Base-by-base conservation (phyloP, 768 basidiomycete species). In the Tricholoma saponaceum region DNA sequence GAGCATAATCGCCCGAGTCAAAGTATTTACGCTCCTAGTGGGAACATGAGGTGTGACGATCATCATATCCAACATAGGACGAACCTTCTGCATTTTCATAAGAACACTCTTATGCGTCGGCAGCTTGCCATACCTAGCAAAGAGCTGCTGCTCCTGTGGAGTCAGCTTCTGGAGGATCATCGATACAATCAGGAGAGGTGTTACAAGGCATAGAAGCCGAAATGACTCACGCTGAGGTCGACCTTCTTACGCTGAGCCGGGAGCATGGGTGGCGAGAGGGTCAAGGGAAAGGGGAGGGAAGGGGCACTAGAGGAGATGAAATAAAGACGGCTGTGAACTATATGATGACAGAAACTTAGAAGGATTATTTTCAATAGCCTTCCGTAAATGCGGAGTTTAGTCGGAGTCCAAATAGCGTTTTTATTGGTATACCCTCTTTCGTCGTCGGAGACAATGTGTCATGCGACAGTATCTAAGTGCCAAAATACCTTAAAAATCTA, bases 1-100 rank as follows among this genome's bases (percentile, higher is more conserved):
- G 79, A 28, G 95, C 95, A 68, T 98, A 98, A 72, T 99, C 97
- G 57, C 97, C 97, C 56, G 96, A 98, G 75, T 98, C 97, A 72
- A 99, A 99, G 77, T 94, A 99, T 75, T 98, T 98, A 67, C 97
- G 91, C 69, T 99, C 96, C 95, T 98, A 64, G 35, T 18, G 4
- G 14, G 16, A 53, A 57, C 66, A 52, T 60, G 20, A 60, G 61
- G 57, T 35, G 62, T 51, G 52, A 58, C 44, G 43, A 59, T 37
- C 55, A 35, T 55, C 43, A 60, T 52, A 60, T 47, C 55, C 25
- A 53, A 57, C 54, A 60, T 37, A 56, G 32, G 46, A 56, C 79
- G 51, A 46, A 92, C 95, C 86, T 93, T 96, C 74, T 95, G 92
- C 89, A 97, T 94, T 79, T 94, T 95, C 69, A 81, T 89, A 63